A percentile compares a stretch with the other conserved stretches of the same genome.
These are phyloP conservation scores for Trichophyton rubrum DNA, from an alignment of 2,329 filamentous ascomycete genomes.

Conservation along the genomic window DNA sequence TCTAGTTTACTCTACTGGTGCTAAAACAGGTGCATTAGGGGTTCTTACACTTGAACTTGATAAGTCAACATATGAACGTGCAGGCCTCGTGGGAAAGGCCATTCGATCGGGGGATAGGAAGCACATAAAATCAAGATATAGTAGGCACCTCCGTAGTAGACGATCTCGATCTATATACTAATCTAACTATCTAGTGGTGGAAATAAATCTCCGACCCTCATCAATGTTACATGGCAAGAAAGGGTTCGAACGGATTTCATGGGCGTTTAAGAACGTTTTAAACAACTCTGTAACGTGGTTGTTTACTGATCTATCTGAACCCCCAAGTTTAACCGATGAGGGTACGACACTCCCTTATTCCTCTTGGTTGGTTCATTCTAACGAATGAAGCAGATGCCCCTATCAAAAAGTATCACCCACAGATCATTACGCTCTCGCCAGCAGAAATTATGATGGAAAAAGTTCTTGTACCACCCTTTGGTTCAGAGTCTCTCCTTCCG, in stretches of 20 bases:
- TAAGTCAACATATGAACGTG: conserved; percentile 68
- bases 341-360: conserved; percentile 26
- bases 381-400: conserved; percentile 18
- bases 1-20: background rate
- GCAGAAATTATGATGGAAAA: conserved; percentile 16
- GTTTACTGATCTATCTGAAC: conserved; percentile 49
- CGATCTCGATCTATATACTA: too few species aligned
- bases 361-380: background rate
- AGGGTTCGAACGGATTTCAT: conserved; percentile 63
- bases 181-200: conserved; percentile 46
- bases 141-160: conserved; percentile 35
- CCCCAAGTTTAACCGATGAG: conserved; percentile 22
- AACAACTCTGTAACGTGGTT: conserved; percentile 60
- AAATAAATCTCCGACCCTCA: conserved; percentile 58
- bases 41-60: conserved; percentile 64
- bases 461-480: conserved; percentile 24
- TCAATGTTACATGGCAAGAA: conserved; percentile 76
- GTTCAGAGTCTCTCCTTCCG: conserved; percentile 16
- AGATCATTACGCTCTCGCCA: conserved; percentile 22
- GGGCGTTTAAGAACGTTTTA: conserved; percentile 69
- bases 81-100: conserved; percentile 64
- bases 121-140: conserved; percentile 58
- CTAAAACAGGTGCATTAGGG: conserved; percentile 35
- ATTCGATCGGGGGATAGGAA: conserved; percentile 46
- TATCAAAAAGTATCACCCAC: conserved; percentile 29